phyloP scores from a whole-genome alignment of 1,284 basidiomycete species.

The Apiotrichum montevideense region DNA sequence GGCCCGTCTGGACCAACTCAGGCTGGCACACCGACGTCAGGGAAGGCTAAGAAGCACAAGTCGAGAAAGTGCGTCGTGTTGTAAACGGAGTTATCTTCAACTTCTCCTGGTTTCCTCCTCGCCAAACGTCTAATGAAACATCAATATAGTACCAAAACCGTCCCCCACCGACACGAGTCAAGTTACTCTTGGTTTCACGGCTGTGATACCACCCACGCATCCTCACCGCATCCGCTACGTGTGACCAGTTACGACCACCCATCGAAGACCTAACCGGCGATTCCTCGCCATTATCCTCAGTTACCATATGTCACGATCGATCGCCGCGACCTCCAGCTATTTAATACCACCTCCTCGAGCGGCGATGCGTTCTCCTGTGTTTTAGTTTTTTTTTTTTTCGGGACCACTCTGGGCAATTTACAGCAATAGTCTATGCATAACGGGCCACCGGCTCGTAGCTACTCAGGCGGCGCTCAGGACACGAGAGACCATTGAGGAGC shows the following conservation, averaged over 20 bases:
- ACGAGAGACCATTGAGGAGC: too few relatives aligned
- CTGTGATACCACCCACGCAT: too few relatives aligned
- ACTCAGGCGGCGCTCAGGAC: neutral
- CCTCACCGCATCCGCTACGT: too few relatives aligned
- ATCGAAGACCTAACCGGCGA: too few relatives aligned
- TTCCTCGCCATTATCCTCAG: too few relatives aligned
- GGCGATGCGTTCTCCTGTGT: neutral
- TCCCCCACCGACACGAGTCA: neutral
- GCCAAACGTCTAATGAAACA: neutral
- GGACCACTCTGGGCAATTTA: slow-evolving; percentile 2
- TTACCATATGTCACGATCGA: too few relatives aligned
- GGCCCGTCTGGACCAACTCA: neutral
- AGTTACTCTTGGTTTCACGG: too few relatives aligned
- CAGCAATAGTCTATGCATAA: slow-evolving; percentile 5
- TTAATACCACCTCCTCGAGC: neutral
- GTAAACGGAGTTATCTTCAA: slow-evolving; percentile 14
- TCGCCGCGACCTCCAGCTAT: too few relatives aligned
- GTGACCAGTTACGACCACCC: neutral
- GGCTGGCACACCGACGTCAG: slow-evolving; percentile 6
- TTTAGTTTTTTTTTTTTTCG: neutral
- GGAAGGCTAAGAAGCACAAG: slow-evolving; percentile 34
- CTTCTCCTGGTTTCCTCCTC: neutral
- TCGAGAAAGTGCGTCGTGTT: slow-evolving; percentile 47
- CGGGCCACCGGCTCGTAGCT: neutral
- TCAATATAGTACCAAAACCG: too few relatives aligned